Conservation (phyloP, 108 stramenopile genomes). For the Pseudonitzschia pungens region DNA sequence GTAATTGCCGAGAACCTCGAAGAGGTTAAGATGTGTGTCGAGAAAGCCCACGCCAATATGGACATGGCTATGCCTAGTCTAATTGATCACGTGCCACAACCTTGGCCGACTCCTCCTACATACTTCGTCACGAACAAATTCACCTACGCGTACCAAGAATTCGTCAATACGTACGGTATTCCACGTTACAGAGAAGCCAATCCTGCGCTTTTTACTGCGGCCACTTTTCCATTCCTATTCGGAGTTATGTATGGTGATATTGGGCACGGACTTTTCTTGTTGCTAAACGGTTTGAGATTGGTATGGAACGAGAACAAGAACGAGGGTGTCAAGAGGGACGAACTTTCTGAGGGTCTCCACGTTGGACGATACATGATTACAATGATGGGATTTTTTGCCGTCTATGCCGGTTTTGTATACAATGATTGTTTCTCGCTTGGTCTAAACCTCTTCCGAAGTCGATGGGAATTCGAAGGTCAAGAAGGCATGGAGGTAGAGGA, state of each 20-base stretch:
- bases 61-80: constrained; percentile 83
- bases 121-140: constrained; percentile 96
- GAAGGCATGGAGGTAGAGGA: constrained; percentile 60
- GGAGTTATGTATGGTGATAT: constrained; percentile 99
- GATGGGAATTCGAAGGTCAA: constrained; percentile 76
- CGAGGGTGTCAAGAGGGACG: constrained; percentile 81
- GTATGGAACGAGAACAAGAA: constrained; percentile 79
- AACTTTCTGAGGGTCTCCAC: constrained; percentile 86
- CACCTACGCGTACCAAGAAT: constrained; percentile 94
- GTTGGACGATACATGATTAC: constrained; percentile 94
- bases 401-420: constrained; percentile 98
- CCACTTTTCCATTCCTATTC: constrained; percentile 98
- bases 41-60: constrained; percentile 88
- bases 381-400: constrained; percentile 97
- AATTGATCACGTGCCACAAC: constrained; percentile 84
- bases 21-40: constrained; percentile 69
- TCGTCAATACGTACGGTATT: constrained; percentile 99
- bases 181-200: constrained; percentile 98
- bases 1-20: constrained; percentile 80
- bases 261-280: constrained; percentile 93
- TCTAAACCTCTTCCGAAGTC: constrained; percentile 89
- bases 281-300: constrained; percentile 80
- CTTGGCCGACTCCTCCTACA: constrained; percentile 95
- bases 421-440: constrained; percentile 98
- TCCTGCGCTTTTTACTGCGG: constrained; percentile 97